Conservation (phyloP, 805 yeast genomes). For the Saccharomycopsis sp. region DNA sequence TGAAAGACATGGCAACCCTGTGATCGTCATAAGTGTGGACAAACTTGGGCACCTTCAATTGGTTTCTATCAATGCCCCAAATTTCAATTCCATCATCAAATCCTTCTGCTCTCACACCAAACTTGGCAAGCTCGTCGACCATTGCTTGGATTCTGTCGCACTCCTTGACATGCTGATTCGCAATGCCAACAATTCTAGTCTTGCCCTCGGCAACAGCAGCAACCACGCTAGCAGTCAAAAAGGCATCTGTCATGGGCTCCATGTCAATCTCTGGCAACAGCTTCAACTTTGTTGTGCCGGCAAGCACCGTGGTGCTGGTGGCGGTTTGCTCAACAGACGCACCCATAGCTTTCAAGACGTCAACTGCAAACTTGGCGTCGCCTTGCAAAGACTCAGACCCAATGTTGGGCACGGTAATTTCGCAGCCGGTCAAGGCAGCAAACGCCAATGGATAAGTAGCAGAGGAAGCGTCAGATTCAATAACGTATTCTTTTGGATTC, state of each 20-base stretch:
- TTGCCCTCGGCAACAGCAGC: slow-evolving; percentile 77
- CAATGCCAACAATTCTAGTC: slow-evolving; percentile 88
- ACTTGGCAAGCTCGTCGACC: slow-evolving; percentile 80
- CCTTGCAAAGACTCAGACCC: slow-evolving; percentile 92
- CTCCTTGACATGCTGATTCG: slow-evolving; percentile 96
- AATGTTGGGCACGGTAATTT: slow-evolving; percentile 88
- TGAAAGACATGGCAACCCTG: slow-evolving; percentile 96
- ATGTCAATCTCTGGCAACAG: slow-evolving; percentile 68
- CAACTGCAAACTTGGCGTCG: slow-evolving; percentile 92
- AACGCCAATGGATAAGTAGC: slow-evolving; percentile 97
- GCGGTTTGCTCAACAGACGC: slow-evolving; percentile 77
- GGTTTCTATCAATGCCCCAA: slow-evolving; percentile 49
- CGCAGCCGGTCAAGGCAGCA: slow-evolving; percentile 92
- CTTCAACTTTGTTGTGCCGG: slow-evolving; percentile 51
- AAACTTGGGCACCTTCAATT: slow-evolving; percentile 47
- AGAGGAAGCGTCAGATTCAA: slow-evolving; percentile 95
- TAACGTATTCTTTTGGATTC: slow-evolving; percentile 77
- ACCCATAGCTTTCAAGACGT: slow-evolving; percentile 92
- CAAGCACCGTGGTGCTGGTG: slow-evolving; percentile 84
- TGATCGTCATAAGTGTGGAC: slow-evolving; percentile 87
- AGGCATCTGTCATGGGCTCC: slow-evolving; percentile 99
- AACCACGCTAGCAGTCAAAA: slow-evolving; percentile 90
- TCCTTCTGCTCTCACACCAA: slow-evolving; percentile 80
- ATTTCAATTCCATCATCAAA: slow-evolving; percentile 89
- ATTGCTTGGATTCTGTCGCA: slow-evolving; percentile 94